A percentile compares a stretch with the other conserved stretches of the same genome.
Evolutionary conservation across 108 stramenopile genomes (phyloP).

Genomic region (Cyclostephanos invisitatus): DNA sequence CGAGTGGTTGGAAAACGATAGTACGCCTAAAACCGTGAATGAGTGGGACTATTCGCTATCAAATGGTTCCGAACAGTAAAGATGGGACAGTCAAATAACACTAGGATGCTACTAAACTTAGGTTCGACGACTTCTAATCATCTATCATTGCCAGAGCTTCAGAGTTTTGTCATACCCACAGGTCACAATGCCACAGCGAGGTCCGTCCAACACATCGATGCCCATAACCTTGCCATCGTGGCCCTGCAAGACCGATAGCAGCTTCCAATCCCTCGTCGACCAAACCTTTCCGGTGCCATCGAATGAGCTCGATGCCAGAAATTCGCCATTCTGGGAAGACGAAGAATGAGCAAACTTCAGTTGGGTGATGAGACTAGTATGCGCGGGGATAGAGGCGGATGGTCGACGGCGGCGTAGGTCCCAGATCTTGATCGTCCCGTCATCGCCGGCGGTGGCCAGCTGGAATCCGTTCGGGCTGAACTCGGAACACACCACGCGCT

Average conservation of each 20-base stretch:
- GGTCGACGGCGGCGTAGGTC: constrained; percentile 86
- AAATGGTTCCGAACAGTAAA: background rate
- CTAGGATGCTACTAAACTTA: background rate
- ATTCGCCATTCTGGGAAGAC: constrained; percentile 70
- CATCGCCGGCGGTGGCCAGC: constrained; percentile 93
- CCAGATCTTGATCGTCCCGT: constrained; percentile 94
- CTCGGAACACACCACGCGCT: constrained; percentile 78
- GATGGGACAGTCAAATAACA: background rate
- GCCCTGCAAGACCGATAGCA: constrained; percentile 80
- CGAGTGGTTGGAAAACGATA: constrained; percentile 3
- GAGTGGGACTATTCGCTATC: background rate
- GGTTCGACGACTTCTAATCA: background rate
- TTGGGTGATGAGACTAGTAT: constrained; percentile 91
- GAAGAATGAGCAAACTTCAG: constrained; percentile 67
- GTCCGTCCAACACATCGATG: constrained; percentile 63
- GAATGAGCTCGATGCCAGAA: constrained; percentile 88
- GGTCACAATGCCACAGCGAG: constrained; percentile 58
- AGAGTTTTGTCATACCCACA: constrained; percentile 91
- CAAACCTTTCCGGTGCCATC: constrained; percentile 93
- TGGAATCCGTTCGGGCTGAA: constrained; percentile 93
- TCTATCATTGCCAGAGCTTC: constrained; percentile 75
- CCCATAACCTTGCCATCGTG: constrained; percentile 97
- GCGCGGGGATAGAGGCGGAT: constrained; percentile 90
- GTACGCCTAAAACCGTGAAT: background rate
- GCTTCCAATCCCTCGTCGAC: constrained; percentile 88